A percentile compares a stretch with the other conserved stretches of the same genome.
Evolutionary conservation across 148 eudicot genomes (phyloP).

Genomic region (Rheum nobile): DNA sequence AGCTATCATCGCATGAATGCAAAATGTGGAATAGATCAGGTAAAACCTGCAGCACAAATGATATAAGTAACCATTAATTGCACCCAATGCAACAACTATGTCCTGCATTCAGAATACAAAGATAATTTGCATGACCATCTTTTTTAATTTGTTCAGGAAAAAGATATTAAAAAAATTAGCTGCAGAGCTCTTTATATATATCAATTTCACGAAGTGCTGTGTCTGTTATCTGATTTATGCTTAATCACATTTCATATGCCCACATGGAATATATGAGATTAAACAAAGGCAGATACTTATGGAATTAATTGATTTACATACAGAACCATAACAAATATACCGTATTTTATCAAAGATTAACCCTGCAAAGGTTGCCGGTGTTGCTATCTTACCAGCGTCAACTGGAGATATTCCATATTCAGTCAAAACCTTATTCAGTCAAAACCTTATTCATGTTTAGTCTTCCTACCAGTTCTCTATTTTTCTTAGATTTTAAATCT

Average conservation of each 20-base stretch:
- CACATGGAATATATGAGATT: background rate
- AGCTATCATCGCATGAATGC: conserved; percentile 78
- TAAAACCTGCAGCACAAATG: conserved; percentile 47
- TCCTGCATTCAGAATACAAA: background rate
- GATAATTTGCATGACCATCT: background rate
- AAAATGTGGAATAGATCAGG: conserved; percentile 88
- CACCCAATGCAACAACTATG: background rate
- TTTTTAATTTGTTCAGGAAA: background rate
- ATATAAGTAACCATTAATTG: background rate
- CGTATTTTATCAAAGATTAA: background rate
- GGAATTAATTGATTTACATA: background rate
- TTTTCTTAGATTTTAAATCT: background rate
- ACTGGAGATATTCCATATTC: background rate
- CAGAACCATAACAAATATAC: background rate
- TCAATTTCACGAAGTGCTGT: background rate
- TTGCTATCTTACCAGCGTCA: background rate
- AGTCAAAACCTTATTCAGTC: background rate
- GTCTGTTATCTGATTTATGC: background rate
- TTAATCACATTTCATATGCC: background rate
- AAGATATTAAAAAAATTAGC: background rate
- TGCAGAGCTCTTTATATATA: background rate
- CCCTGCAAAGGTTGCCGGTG: background rate
- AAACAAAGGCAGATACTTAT: background rate
- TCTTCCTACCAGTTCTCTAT: background rate
- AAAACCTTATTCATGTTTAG: background rate